These are phyloP conservation scores for Uncinocarpus reesii DNA, from an alignment of 2,329 filamentous ascomycete genomes.

Conservation along the genomic window DNA sequence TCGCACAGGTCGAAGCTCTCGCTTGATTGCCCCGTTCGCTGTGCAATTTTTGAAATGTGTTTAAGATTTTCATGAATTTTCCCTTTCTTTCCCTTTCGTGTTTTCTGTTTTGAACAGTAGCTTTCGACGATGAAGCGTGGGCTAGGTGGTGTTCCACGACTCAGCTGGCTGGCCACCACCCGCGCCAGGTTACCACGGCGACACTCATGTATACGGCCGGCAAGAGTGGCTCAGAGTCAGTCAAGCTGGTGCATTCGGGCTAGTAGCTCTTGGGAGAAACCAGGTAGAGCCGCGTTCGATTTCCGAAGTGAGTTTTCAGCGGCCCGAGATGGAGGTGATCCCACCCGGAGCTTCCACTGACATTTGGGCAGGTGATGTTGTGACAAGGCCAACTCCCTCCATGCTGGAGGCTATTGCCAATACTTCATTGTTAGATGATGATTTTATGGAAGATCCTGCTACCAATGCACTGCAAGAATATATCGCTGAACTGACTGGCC, in stretches of 20 bases:
- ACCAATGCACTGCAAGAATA: slow-evolving; percentile 66
- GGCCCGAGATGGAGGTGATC: background rate
- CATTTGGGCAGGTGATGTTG: slow-evolving; percentile 47
- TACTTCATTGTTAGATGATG: slow-evolving; percentile 71
- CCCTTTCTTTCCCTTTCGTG: no score
- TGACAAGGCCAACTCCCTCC: slow-evolving; percentile 64
- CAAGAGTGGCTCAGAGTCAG: background rate
- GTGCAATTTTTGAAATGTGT: no score
- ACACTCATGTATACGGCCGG: background rate
- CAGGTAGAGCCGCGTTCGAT: slow-evolving; percentile 15
- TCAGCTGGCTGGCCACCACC: no score
- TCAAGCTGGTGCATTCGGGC: background rate
- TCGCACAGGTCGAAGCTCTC: no score
- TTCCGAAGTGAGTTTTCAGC: slow-evolving; percentile 17
- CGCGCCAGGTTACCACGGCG: background rate
- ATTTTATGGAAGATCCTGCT: slow-evolving; percentile 67
- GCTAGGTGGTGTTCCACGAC: no score
- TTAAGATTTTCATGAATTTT: no score
- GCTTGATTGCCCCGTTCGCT: no score
- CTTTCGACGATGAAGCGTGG: slow-evolving; percentile 5
- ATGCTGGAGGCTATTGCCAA: slow-evolving; percentile 73
- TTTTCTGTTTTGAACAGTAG: no score
- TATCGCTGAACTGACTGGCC: slow-evolving; percentile 61
- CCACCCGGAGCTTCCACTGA: background rate
- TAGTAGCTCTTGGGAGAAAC: slow-evolving; percentile 10